Conservation (phyloP, 306 rosid species). For the Begonia fuchsioides region DNA sequence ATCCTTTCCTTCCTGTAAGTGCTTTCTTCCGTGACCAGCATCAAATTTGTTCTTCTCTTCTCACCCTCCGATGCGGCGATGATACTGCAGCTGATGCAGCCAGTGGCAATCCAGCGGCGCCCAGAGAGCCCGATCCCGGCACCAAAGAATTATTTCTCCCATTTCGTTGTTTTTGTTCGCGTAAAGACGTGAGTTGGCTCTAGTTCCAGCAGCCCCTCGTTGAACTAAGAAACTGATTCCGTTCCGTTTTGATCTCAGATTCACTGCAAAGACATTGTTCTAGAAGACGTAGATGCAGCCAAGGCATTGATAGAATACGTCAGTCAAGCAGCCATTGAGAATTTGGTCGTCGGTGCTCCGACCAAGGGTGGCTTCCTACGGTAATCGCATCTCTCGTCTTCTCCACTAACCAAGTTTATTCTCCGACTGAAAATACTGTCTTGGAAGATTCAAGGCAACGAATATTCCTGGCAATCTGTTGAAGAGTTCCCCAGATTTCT, state of each 20-base stretch:
- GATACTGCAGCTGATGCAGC: slow-evolving; percentile 1
- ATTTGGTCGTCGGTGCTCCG: slow-evolving; percentile 69
- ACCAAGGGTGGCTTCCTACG: slow-evolving; percentile 53
- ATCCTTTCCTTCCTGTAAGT: slow-evolving; percentile 36
- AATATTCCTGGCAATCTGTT: slow-evolving; percentile 54
- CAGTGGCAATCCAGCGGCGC: slow-evolving; percentile 2
- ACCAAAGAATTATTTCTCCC: slow-evolving; percentile 62
- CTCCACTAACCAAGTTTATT: no score
- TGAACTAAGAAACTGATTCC: slow-evolving; percentile 5
- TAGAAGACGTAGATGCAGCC: slow-evolving; percentile 57
- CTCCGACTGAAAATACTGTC: not conserved
- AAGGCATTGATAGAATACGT: slow-evolving; percentile 55
- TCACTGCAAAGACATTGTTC: slow-evolving; percentile 43
- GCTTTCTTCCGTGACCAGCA: not conserved
- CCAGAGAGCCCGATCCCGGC: slow-evolving; percentile 37
- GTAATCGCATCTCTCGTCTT: slow-evolving; percentile 22
- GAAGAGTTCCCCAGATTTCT: slow-evolving; percentile 84
- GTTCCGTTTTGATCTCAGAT: slow-evolving; percentile 25
- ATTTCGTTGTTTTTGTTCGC: slow-evolving; percentile 73
- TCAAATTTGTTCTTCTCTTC: not conserved
- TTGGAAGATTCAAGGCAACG: slow-evolving; percentile 67
- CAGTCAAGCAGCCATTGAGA: slow-evolving; percentile 48
- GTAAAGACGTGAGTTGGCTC: slow-evolving; percentile 58
- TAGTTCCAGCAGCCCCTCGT: slow-evolving; percentile 4
- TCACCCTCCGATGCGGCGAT: slow-evolving; percentile 17